Conservation (phyloP, 177 flowering plant genomes). For the Telopea speciosissima region DNA sequence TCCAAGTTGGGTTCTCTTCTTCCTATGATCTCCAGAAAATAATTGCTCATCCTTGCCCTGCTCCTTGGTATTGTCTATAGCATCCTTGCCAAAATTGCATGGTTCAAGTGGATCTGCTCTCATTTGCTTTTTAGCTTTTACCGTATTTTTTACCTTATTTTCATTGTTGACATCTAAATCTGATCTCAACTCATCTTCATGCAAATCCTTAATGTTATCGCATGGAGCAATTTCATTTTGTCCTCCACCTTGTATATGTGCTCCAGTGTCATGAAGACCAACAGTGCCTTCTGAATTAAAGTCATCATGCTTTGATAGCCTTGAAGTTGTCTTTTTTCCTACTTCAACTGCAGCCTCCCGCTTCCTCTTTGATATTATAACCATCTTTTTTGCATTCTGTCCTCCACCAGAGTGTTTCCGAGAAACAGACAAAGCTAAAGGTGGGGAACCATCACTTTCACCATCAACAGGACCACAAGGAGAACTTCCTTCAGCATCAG, state of each 20-base stretch:
- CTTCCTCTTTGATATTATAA: constrained; percentile 27
- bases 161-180: constrained; percentile 21
- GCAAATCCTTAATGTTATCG: constrained; percentile 18
- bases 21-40: constrained; percentile 19
- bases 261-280: constrained; percentile 21
- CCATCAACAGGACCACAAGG: constrained; percentile 14
- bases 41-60: constrained; percentile 19
- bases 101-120: constrained; percentile 13
- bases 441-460: constrained; percentile 12
- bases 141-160: constrained; percentile 28
- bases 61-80: constrained; percentile 19
- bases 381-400: constrained; percentile 25
- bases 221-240: constrained; percentile 24
- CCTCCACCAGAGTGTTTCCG: constrained; percentile 15
- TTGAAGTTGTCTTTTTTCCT: constrained; percentile 16
- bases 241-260: constrained; percentile 19
- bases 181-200: constrained; percentile 20
- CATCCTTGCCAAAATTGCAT: constrained; percentile 11
- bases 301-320: constrained; percentile 15
- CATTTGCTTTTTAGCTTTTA: constrained; percentile 27
- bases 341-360: constrained; percentile 15
- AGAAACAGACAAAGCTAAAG: constrained; percentile 13
- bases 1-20: constrained; percentile 25
- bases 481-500: constrained; percentile 18
- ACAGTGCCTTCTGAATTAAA: constrained; percentile 10